Percentiles rank a stretch among this genome's conserved stretches.
Conservation (phyloP, 108 stramenopile genomes). For the Cyclotella cryptica region DNA sequence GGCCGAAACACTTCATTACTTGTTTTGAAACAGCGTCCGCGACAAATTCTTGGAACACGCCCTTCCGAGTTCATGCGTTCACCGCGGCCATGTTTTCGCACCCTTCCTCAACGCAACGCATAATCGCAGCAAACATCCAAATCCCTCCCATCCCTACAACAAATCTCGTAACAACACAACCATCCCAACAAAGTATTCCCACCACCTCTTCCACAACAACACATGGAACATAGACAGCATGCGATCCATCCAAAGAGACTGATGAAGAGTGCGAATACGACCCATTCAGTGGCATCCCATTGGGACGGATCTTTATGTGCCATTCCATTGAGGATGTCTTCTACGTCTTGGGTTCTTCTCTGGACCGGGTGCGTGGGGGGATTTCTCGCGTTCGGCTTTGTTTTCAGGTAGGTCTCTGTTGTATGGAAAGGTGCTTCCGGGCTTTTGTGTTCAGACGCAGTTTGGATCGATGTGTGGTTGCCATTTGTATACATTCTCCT, state of each 20-base stretch:
- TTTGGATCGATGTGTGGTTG: not conserved
- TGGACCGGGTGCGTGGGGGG: not conserved
- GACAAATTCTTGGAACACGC: no score
- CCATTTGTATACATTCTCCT: not conserved
- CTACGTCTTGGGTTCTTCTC: conserved; percentile 40
- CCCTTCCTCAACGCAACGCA: no score
- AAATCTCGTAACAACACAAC: conserved; percentile 43
- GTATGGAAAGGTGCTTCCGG: not conserved
- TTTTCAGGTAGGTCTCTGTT: not conserved
- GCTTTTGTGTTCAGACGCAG: no score
- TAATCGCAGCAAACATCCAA: conserved; percentile 48
- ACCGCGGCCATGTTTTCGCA: no score
- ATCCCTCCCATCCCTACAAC: conserved; percentile 46
- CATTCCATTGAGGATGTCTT: conserved; percentile 51
- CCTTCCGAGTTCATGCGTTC: no score
- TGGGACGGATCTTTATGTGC: conserved; percentile 36
- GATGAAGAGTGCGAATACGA: conserved; percentile 39
- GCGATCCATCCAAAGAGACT: conserved; percentile 37
- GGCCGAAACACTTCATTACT: no score
- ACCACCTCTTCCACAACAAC: conserved; percentile 43
- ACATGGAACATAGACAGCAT: conserved; percentile 38
- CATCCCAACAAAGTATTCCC: conserved; percentile 30
- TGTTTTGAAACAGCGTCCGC: no score
- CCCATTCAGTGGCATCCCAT: conserved; percentile 44
- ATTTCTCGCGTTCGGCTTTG: not conserved